A percentile compares a stretch with the other conserved stretches of the same genome.
These are phyloP conservation scores for Claviceps maximensis DNA, from an alignment of 2,329 filamentous ascomycete species.

Conservation along the genomic window DNA sequence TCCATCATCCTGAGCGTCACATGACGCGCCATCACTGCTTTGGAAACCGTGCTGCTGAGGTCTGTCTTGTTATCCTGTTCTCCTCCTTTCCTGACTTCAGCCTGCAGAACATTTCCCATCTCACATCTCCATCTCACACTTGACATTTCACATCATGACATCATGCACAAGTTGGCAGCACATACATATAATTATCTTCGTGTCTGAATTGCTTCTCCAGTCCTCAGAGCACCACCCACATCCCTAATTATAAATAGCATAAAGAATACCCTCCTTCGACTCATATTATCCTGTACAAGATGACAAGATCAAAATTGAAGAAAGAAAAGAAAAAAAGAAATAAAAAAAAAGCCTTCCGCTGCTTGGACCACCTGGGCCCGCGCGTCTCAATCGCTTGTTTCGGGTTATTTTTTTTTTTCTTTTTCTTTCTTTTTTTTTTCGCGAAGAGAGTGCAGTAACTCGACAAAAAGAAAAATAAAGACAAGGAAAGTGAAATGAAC, in stretches of 20 bases:
- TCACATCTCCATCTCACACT: too few relatives aligned
- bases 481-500: conserved; percentile 10
- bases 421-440: too few relatives aligned
- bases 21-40: too few relatives aligned
- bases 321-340: too few relatives aligned
- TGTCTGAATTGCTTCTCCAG: background rate
- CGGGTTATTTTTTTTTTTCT: too few relatives aligned
- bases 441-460: too few relatives aligned
- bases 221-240: background rate
- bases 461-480: conserved; percentile 5
- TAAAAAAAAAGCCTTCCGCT: background rate
- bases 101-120: too few relatives aligned
- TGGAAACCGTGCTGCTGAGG: too few relatives aligned
- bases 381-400: background rate
- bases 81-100: too few relatives aligned
- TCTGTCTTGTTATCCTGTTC: too few relatives aligned
- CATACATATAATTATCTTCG: background rate
- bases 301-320: background rate
- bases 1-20: too few relatives aligned
- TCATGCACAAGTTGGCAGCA: background rate
- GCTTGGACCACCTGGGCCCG: conserved; percentile 22
- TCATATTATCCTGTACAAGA: conserved; percentile 2
- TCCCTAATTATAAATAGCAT: conserved; percentile 4
- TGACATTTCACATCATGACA: background rate
- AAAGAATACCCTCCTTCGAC: background rate